Conservation (phyloP, 2,329 filamentous ascomycete genomes). For the Zarea fungicola region DNA sequence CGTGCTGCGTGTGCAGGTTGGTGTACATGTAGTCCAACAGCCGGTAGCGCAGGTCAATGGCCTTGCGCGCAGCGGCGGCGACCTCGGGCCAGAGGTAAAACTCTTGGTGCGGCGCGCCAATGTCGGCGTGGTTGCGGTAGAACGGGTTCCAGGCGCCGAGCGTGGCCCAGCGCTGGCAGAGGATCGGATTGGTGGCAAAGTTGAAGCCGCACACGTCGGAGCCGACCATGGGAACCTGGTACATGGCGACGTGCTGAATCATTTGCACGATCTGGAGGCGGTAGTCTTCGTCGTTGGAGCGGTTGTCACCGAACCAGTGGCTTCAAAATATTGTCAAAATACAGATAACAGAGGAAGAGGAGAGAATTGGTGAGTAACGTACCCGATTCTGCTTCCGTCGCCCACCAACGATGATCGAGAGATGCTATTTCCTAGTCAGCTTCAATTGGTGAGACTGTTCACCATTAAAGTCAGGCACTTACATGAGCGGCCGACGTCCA, state of each 20-base stretch:
- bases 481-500: slow-evolving; percentile 49
- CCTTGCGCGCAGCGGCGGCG: slow-evolving; percentile 55
- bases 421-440: slow-evolving; percentile 21
- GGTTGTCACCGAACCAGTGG: slow-evolving; percentile 54
- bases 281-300: slow-evolving; percentile 51
- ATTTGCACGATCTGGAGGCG: slow-evolving; percentile 24
- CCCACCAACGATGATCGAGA: slow-evolving; percentile 2
- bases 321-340: too few species aligned
- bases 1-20: slow-evolving; percentile 52
- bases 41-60: slow-evolving; percentile 64
- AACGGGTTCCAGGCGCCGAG: slow-evolving; percentile 62
- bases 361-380: slow-evolving; percentile 16
- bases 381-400: slow-evolving; percentile 36
- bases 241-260: slow-evolving; percentile 42
- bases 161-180: slow-evolving; percentile 61
- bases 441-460: too few species aligned
- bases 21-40: slow-evolving; percentile 73
- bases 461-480: too few species aligned
- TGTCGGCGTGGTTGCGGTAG: slow-evolving; percentile 59
- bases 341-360: neutral
- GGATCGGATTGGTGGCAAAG: slow-evolving; percentile 51
- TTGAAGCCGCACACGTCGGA: slow-evolving; percentile 72
- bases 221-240: slow-evolving; percentile 61
- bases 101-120: slow-evolving; percentile 44
- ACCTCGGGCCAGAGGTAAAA: slow-evolving; percentile 62